Conservation (phyloP, 306 rosid species). For the Arachis stenosperma region DNA sequence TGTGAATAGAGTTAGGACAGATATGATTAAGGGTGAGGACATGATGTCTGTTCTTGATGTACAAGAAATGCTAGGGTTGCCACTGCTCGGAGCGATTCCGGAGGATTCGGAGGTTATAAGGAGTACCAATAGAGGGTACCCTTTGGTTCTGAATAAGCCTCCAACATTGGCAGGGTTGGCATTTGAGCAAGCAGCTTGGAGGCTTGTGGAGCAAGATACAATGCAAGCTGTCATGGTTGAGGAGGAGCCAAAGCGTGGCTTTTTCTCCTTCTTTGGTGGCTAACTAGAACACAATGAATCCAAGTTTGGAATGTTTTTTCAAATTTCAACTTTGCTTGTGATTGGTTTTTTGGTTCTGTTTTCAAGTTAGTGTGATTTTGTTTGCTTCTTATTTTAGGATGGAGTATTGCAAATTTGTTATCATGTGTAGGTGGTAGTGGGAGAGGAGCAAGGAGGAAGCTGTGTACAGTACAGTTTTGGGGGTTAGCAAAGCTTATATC, state of each 20-base stretch:
- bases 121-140: constrained; percentile 93
- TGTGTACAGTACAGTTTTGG: constrained; percentile 61
- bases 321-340: neutral
- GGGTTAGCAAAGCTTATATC: constrained; percentile 37
- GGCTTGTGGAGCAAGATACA: constrained; percentile 95
- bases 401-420: neutral
- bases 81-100: constrained; percentile 84
- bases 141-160: constrained; percentile 86
- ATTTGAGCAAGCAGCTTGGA: constrained; percentile 98
- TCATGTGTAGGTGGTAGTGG: neutral
- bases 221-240: constrained; percentile 94
- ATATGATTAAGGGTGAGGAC: constrained; percentile 95
- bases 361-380: constrained; percentile 1
- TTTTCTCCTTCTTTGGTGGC: constrained; percentile 95
- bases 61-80: constrained; percentile 93
- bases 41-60: constrained; percentile 98
- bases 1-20: constrained; percentile 91
- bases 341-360: neutral
- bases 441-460: constrained; percentile 24
- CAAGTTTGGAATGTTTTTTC: neutral
- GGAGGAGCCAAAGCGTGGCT: constrained; percentile 91
- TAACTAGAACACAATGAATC: constrained; percentile 3
- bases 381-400: neutral
- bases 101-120: constrained; percentile 92
- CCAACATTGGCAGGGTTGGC: constrained; percentile 97